These are phyloP conservation scores for Metroxylon sagu DNA, from an alignment of 176 grass and related monocot species.

Conservation along the genomic window DNA sequence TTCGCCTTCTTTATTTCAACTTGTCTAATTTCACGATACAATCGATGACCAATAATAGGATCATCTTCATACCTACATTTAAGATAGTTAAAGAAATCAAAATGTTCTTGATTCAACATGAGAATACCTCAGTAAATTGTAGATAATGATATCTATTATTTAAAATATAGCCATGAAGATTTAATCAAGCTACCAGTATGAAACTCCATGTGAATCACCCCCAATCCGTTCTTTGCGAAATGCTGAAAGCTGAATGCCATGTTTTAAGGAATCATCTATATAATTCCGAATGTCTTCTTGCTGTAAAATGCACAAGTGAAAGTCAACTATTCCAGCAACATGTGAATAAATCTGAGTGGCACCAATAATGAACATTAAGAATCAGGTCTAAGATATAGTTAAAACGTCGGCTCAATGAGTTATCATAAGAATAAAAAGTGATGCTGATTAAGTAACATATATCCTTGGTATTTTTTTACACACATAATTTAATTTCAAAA, in stretches of 20 bases:
- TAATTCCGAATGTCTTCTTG: conserved; percentile 90
- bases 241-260: conserved; percentile 45
- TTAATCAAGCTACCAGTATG: conserved; percentile 62
- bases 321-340: conserved; percentile 15
- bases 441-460: no score
- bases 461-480: no score
- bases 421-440: no score
- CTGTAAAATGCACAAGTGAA: conserved; percentile 39
- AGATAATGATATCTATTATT: not conserved
- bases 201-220: conserved; percentile 83
- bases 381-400: no score
- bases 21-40: conserved; percentile 87
- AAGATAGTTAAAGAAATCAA: conserved; percentile 21
- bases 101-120: conserved; percentile 4
- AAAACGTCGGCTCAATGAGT: no score
- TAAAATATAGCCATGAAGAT: conserved; percentile 6
- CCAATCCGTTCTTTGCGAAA: conserved; percentile 84
- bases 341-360: not conserved
- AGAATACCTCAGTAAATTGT: not conserved
- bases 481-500: no score
- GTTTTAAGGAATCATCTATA: conserved; percentile 79
- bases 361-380: no score
- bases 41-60: conserved; percentile 66
- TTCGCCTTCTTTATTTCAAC: conserved; percentile 56
- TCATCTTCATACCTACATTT: conserved; percentile 79